phyloP scores from a whole-genome alignment of 129 eudicot species.

The Ambrosia artemisiifolia region DNA sequence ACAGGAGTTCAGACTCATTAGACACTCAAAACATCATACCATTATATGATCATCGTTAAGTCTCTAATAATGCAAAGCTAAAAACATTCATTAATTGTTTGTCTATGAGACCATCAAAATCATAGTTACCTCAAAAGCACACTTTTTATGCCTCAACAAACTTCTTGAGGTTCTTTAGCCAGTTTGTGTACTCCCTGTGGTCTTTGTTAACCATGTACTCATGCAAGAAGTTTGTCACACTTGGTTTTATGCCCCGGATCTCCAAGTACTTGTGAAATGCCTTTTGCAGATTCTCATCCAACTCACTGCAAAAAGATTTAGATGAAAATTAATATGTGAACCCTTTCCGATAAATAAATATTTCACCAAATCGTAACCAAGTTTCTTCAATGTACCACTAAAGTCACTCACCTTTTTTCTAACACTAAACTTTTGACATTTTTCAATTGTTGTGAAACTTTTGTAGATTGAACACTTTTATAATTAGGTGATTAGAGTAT shows the following conservation, averaged over 20 bases:
- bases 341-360: too few species aligned
- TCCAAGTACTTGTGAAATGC: constrained; percentile 90
- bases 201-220: constrained; percentile 88
- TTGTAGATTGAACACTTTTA: too few species aligned
- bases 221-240: constrained; percentile 63
- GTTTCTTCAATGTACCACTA: too few species aligned
- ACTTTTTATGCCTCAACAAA: constrained; percentile 57
- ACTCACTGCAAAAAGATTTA: constrained; percentile 40
- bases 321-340: too few species aligned
- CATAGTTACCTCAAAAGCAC: neutral
- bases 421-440: too few species aligned
- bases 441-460: too few species aligned
- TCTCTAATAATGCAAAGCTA: constrained; percentile 21
- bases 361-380: too few species aligned
- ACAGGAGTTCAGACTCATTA: constrained; percentile 3
- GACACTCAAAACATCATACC: neutral
- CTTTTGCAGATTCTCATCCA: constrained; percentile 90
- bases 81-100: constrained; percentile 12
- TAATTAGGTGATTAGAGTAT: too few species aligned
- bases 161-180: constrained; percentile 79
- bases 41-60: constrained; percentile 9
- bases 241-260: constrained; percentile 79
- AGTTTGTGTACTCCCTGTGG: constrained; percentile 56
- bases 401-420: too few species aligned
- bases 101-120: neutral